Evolutionary conservation across 768 basidiomycete genomes (phyloP).

Genomic region (Lepiota subincarnata): DNA sequence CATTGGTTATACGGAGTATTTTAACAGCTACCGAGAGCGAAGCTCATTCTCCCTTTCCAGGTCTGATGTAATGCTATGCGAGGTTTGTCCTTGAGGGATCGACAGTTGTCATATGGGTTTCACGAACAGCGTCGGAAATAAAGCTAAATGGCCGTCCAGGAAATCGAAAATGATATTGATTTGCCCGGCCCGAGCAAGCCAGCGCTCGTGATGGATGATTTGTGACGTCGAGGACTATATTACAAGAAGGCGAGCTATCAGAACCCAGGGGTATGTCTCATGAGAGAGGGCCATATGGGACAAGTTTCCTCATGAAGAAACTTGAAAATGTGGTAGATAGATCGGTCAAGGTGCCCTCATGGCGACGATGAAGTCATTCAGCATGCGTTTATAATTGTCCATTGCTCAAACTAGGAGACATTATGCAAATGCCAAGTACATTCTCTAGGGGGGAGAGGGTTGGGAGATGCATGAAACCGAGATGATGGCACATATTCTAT

Average conservation of each 20-base stretch:
- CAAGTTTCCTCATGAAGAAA: too few relatives aligned
- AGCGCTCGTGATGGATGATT: background rate
- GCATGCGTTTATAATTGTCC: too few relatives aligned
- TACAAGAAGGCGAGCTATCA: too few relatives aligned
- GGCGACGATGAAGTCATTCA: too few relatives aligned
- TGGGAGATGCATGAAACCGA: background rate
- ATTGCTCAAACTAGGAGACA: too few relatives aligned
- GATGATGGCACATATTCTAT: background rate
- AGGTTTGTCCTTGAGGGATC: constrained; percentile 9
- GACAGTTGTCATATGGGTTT: background rate
- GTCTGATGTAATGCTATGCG: background rate
- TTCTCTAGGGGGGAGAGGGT: background rate
- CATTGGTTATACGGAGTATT: background rate
- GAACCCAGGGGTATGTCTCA: too few relatives aligned
- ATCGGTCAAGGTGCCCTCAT: too few relatives aligned
- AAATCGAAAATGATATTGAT: background rate
- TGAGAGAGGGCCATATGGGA: too few relatives aligned
- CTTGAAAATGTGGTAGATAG: too few relatives aligned
- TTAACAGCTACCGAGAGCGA: constrained; percentile 1
- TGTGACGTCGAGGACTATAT: too few relatives aligned
- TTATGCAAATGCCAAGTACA: background rate
- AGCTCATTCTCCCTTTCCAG: background rate
- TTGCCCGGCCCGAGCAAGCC: background rate
- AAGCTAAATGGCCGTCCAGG: background rate
- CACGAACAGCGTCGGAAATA: background rate